These are phyloP conservation scores for Backusella morwellensis DNA, from an alignment of 192 early-diverging fungal genomes.

Conservation along the genomic window DNA sequence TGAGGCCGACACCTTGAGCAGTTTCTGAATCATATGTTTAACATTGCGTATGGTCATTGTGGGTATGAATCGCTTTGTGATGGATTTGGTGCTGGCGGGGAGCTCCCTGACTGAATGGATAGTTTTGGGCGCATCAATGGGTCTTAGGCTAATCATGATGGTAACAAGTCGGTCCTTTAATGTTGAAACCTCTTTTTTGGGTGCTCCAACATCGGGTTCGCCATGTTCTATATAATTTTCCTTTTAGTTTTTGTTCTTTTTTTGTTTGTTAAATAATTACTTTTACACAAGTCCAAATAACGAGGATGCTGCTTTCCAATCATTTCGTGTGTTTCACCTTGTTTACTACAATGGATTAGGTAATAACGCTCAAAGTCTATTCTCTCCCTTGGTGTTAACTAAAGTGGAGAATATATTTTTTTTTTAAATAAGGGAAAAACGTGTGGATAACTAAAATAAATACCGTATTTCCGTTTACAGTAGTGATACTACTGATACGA, in stretches of 20 bases:
- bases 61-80: conserved; percentile 36
- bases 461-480: conserved; percentile 53
- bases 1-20: conserved; percentile 39
- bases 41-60: conserved; percentile 50
- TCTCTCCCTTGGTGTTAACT: conserved; percentile 38
- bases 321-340: conserved; percentile 35
- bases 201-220: conserved; percentile 9
- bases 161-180: conserved; percentile 18
- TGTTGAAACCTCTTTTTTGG: not conserved
- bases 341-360: conserved; percentile 30
- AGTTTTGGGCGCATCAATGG: not conserved
- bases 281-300: conserved; percentile 47
- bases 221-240: conserved; percentile 20
- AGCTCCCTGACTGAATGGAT: not conserved
- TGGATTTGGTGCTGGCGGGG: conserved; percentile 16
- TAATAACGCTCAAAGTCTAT: conserved; percentile 55
- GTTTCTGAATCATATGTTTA: conserved; percentile 49
- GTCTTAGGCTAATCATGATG: conserved; percentile 29
- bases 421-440: too few relatives aligned
- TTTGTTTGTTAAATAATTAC: conserved; percentile 21
- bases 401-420: not conserved
- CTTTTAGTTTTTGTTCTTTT: not conserved
- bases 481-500: conserved; percentile 38
- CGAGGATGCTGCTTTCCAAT: conserved; percentile 44
- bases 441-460: not conserved